Percentiles rank a stretch among this genome's conserved stretches.
Conservation (phyloP, 148 eudicot species). For the Vaccinium corymbosum region DNA sequence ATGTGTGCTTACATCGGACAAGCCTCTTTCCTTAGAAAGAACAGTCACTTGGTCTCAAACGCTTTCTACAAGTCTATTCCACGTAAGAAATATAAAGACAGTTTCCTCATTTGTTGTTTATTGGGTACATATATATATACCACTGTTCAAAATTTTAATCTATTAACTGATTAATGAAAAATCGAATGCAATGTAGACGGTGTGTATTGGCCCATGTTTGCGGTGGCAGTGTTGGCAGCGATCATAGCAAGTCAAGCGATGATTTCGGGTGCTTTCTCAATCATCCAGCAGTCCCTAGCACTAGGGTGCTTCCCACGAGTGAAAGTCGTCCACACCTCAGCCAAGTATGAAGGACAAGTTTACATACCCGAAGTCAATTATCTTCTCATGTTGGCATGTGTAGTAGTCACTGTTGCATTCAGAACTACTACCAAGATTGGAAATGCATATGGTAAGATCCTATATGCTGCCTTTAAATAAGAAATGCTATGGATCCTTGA, state of each 20-base stretch:
- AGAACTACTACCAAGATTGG: conserved; percentile 46
- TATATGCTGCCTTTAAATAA: not conserved
- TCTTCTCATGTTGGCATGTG: conserved; percentile 46
- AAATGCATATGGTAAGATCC: conserved; percentile 38
- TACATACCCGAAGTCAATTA: conserved; percentile 50
- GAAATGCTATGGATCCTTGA: not conserved
- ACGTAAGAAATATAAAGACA: not conserved
- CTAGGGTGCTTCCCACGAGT: conserved; percentile 57
- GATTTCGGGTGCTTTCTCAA: conserved; percentile 57
- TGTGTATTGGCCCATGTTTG: conserved; percentile 42
- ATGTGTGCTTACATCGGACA: conserved; percentile 29
- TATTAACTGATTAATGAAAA: not conserved
- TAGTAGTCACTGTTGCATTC: conserved; percentile 38
- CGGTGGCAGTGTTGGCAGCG: conserved; percentile 48
- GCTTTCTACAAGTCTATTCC: conserved; percentile 27
- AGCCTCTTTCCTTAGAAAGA: conserved; percentile 23
- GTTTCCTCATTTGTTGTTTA: not conserved
- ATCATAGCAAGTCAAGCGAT: conserved; percentile 62
- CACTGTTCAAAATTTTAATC: not conserved
- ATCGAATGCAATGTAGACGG: not conserved
- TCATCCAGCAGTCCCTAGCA: conserved; percentile 52
- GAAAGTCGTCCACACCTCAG: conserved; percentile 43
- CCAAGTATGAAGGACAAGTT: conserved; percentile 50
- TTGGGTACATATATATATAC: not conserved
- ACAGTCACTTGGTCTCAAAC: conserved; percentile 6